phyloP scores from a whole-genome alignment of 768 basidiomycete genomes.

The Coprinopsis strossmayeri region DNA sequence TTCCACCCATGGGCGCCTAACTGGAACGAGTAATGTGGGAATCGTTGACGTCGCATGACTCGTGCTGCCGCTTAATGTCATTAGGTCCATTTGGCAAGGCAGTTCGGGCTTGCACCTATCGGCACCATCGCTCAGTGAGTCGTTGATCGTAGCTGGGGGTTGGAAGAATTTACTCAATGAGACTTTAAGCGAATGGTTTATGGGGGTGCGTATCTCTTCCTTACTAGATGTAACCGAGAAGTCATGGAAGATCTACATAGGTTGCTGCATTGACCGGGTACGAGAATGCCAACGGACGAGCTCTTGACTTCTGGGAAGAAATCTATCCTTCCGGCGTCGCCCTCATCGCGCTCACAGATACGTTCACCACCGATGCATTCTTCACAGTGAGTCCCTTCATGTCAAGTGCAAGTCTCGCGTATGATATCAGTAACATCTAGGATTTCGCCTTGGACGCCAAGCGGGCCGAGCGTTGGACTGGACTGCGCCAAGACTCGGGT shows the following conservation, averaged over 20 bases:
- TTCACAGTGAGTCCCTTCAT: slow-evolving; percentile 50
- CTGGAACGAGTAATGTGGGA: slow-evolving; percentile 85
- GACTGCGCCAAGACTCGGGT: slow-evolving; percentile 91
- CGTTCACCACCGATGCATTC: slow-evolving; percentile 84
- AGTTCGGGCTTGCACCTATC: slow-evolving; percentile 56
- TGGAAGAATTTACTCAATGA: too few relatives aligned
- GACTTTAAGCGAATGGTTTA: slow-evolving; percentile 91
- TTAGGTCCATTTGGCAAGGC: slow-evolving; percentile 81
- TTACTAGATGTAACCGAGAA: slow-evolving; percentile 3
- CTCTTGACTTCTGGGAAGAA: slow-evolving; percentile 83
- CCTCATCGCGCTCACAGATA: slow-evolving; percentile 87
- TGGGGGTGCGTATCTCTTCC: slow-evolving; percentile 53
- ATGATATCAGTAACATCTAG: too few relatives aligned
- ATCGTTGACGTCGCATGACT: not conserved
- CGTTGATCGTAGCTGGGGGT: too few relatives aligned
- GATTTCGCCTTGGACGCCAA: slow-evolving; percentile 51
- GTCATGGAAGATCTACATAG: slow-evolving; percentile 27
- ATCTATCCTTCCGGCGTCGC: slow-evolving; percentile 46
- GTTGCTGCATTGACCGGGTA: slow-evolving; percentile 84
- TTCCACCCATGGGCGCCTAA: slow-evolving; percentile 45
- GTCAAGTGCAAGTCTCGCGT: too few relatives aligned
- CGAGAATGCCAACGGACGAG: slow-evolving; percentile 60
- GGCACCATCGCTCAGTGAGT: slow-evolving; percentile 87
- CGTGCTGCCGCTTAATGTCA: not conserved
- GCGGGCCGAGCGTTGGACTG: slow-evolving; percentile 67